Conservation (phyloP, 2,329 filamentous ascomycete genomes). For the Exophiala lecanii-corni region DNA sequence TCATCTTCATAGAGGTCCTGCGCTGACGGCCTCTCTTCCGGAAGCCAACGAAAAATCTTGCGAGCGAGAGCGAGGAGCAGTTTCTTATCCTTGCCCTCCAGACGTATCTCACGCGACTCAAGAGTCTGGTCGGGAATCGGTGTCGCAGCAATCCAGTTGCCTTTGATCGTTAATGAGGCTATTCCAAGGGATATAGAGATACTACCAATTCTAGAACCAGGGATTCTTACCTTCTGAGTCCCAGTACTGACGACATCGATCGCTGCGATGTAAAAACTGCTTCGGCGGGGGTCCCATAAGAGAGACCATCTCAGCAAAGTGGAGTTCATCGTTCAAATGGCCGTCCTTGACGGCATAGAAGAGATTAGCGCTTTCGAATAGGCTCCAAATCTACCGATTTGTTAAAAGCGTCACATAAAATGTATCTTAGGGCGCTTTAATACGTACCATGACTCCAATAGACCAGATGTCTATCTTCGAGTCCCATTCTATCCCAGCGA, state of each 20-base stretch:
- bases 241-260: constrained; percentile 18
- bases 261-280: constrained; percentile 12
- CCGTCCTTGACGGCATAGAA: constrained; percentile 17
- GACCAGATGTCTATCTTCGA: constrained; percentile 32
- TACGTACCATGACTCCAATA: constrained; percentile 29
- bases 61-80: constrained; percentile 19
- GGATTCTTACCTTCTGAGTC: constrained; percentile 17
- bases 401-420: too few relatives aligned
- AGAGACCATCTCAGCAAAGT: constrained; percentile 22
- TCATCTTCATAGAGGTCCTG: constrained; percentile 25
- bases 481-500: constrained; percentile 30
- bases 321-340: constrained; percentile 16
- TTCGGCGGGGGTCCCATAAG: constrained; percentile 19
- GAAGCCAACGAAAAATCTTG: constrained; percentile 24
- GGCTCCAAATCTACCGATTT: constrained; percentile 22
- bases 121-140: constrained; percentile 16
- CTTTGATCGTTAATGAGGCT: constrained; percentile 19
- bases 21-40: constrained; percentile 29
- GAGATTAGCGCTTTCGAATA: constrained; percentile 18
- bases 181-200: background rate
- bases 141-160: constrained; percentile 13
- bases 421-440: too few relatives aligned
- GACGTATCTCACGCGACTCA: constrained; percentile 9
- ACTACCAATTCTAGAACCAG: too few relatives aligned
- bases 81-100: constrained; percentile 14